Percentiles rank a stretch among this genome's conserved stretches.
These are phyloP conservation scores for Phytopythium delawarense DNA, from an alignment of 352 stramenopile species.

Conservation along the genomic window DNA sequence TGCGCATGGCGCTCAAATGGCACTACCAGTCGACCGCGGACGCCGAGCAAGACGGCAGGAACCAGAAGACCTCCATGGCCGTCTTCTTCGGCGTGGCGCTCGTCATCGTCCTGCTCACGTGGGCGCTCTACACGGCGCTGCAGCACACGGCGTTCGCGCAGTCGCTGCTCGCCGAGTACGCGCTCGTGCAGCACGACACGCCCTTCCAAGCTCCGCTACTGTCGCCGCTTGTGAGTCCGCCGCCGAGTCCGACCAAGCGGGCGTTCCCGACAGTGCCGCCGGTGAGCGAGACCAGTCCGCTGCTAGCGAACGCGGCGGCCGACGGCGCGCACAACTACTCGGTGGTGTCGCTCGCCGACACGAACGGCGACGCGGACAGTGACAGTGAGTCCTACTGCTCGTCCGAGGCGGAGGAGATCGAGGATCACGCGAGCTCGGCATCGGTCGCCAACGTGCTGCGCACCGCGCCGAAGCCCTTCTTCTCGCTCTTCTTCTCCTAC, in stretches of 20 bases:
- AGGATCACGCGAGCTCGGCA: slow-evolving; percentile 34
- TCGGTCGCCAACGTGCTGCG: slow-evolving; percentile 58
- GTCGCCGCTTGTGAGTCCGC: slow-evolving; percentile 45
- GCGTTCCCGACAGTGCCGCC: slow-evolving; percentile 10
- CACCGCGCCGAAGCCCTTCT: slow-evolving; percentile 65
- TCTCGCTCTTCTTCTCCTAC: slow-evolving; percentile 73
- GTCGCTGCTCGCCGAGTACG: slow-evolving; percentile 61
- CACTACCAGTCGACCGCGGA: slow-evolving; percentile 20
- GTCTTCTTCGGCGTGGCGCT: slow-evolving; percentile 68
- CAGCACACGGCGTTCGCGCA: slow-evolving; percentile 54
- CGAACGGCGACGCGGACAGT: slow-evolving; percentile 21
- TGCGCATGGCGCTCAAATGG: slow-evolving; percentile 60
- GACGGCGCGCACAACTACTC: slow-evolving; percentile 7
- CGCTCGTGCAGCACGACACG: slow-evolving; percentile 62
- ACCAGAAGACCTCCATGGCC: slow-evolving; percentile 42
- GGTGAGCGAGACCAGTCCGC: slow-evolving; percentile 39
- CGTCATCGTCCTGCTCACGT: slow-evolving; percentile 47
- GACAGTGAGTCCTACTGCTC: slow-evolving; percentile 36
- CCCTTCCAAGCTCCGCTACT: slow-evolving; percentile 40
- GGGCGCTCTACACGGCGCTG: slow-evolving; percentile 45
- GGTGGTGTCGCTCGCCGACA: neutral
- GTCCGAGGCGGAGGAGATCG: slow-evolving; percentile 26
- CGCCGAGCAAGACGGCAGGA: slow-evolving; percentile 16
- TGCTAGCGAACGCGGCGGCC: slow-evolving; percentile 17
- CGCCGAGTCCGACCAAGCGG: slow-evolving; percentile 19